phyloP scores from a whole-genome alignment of 2,329 filamentous ascomycete species.

The Domatiomyces globalis region DNA sequence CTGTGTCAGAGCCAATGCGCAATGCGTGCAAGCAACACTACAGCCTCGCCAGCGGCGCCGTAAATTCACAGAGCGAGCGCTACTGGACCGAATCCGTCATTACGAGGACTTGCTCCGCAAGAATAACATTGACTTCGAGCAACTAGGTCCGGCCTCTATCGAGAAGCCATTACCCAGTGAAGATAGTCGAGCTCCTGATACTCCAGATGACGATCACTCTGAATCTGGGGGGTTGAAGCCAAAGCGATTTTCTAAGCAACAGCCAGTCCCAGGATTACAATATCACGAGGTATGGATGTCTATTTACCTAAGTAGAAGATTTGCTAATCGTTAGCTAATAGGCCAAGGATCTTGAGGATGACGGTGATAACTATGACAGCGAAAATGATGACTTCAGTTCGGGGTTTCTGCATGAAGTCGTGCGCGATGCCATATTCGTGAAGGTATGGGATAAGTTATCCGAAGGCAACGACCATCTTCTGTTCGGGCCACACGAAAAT shows the following conservation, averaged over 20 bases:
- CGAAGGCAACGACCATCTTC: constrained; percentile 33
- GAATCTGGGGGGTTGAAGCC: constrained; percentile 11
- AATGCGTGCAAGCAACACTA: constrained; percentile 36
- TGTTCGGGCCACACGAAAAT: constrained; percentile 36
- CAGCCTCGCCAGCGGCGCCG: constrained; percentile 43
- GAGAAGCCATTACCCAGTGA: constrained; percentile 10
- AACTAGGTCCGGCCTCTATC: constrained; percentile 34
- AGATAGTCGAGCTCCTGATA: constrained; percentile 1
- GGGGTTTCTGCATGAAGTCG: constrained; percentile 24
- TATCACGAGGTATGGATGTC: too few species aligned
- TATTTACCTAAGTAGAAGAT: too few species aligned
- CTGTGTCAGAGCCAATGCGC: constrained; percentile 47
- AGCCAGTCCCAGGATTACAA: too few species aligned
- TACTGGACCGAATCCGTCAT: constrained; percentile 53
- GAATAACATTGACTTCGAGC: constrained; percentile 55
- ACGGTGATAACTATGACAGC: constrained; percentile 2
- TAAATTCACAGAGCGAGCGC: constrained; percentile 54
- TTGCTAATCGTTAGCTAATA: too few species aligned
- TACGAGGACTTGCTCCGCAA: constrained; percentile 54
- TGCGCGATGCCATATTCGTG: constrained; percentile 17
- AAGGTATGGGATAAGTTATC: constrained; percentile 34
- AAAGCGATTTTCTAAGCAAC: too few species aligned
- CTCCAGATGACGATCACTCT: constrained; percentile 19
- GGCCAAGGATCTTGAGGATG: too few species aligned
- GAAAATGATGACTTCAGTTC: constrained; percentile 22